Percentiles rank a stretch among this genome's conserved stretches.
Conservation (phyloP, 2,329 filamentous ascomycete species). For the Fonsecaea pedrosoi region DNA sequence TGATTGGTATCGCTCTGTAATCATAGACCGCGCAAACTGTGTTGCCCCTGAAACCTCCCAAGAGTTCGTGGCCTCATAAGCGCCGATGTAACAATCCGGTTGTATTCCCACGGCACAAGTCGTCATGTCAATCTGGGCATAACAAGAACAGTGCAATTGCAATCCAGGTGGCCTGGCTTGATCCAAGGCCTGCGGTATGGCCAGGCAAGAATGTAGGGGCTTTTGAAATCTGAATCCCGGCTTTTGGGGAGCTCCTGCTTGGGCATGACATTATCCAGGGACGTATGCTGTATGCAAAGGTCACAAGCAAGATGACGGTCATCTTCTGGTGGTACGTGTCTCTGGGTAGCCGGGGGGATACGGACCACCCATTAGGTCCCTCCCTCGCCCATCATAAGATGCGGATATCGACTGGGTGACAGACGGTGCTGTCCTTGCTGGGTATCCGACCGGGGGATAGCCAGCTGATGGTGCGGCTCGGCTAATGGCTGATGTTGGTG, state of each 20-base stretch:
- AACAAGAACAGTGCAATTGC: conserved; percentile 13
- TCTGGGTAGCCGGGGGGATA: conserved; percentile 31
- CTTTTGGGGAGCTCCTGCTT: conserved; percentile 5
- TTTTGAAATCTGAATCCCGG: neutral
- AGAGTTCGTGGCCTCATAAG: conserved; percentile 30
- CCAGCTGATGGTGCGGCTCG: conserved; percentile 26
- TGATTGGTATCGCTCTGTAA: conserved; percentile 10
- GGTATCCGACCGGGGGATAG: conserved; percentile 31
- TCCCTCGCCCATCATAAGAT: conserved; percentile 28
- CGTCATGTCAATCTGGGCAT: conserved; percentile 12
- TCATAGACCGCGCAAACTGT: conserved; percentile 17
- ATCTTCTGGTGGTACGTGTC: conserved; percentile 28
- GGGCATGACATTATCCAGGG: conserved; percentile 18
- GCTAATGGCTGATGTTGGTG: conserved; percentile 33
- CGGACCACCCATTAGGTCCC: conserved; percentile 31
- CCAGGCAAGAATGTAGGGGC: neutral
- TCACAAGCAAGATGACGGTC: conserved; percentile 20
- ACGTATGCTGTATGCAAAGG: conserved; percentile 6
- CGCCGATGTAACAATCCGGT: conserved; percentile 26
- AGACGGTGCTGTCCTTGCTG: conserved; percentile 32
- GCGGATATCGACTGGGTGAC: conserved; percentile 30
- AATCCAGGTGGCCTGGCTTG: conserved; percentile 15
- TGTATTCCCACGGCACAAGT: conserved; percentile 13
- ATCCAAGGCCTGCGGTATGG: conserved; percentile 4
- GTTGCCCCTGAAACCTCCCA: conserved; percentile 26